Percentiles rank a stretch among this genome's conserved stretches.
These are phyloP conservation scores for Hypoxylon sp. DNA, from an alignment of 2,329 filamentous ascomycete species.

Conservation along the genomic window DNA sequence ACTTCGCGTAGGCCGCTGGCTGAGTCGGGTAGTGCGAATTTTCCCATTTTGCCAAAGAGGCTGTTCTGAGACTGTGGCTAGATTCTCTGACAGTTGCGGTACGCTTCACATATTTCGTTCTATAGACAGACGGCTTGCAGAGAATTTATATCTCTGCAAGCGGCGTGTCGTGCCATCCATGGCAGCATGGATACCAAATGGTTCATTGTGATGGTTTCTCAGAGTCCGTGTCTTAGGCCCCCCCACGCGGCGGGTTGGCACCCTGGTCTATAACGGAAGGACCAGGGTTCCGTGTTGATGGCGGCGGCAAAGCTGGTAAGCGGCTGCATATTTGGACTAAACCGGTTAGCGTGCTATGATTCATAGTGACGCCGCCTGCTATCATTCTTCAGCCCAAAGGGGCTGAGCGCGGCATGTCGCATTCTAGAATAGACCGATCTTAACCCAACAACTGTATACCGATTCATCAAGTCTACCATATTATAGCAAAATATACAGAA, in stretches of 20 bases:
- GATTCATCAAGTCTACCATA: background rate
- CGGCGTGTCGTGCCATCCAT: background rate
- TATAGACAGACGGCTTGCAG: background rate
- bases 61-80: slow-evolving; percentile 1
- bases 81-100: slow-evolving; percentile 1
- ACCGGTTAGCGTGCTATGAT: slow-evolving; percentile 18
- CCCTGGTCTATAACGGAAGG: background rate
- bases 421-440: background rate
- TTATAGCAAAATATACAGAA: slow-evolving; percentile 15
- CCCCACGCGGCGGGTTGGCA: background rate
- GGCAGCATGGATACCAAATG: background rate
- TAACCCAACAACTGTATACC: background rate
- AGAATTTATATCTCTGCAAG: slow-evolving; percentile 5
- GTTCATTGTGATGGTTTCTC: slow-evolving; percentile 3
- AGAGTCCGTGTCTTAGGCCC: background rate
- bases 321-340: background rate
- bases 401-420: slow-evolving; percentile 11
- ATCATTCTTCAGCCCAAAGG: slow-evolving; percentile 10
- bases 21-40: slow-evolving; percentile 46
- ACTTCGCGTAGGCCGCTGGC: slow-evolving; percentile 45
- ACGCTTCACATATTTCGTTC: background rate
- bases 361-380: slow-evolving; percentile 14
- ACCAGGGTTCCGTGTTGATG: background rate
- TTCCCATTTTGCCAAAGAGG: slow-evolving; percentile 17
- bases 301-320: background rate